Base-by-base conservation (phyloP, 345 rosid species). In the Gossypioides kirkii region DNA sequence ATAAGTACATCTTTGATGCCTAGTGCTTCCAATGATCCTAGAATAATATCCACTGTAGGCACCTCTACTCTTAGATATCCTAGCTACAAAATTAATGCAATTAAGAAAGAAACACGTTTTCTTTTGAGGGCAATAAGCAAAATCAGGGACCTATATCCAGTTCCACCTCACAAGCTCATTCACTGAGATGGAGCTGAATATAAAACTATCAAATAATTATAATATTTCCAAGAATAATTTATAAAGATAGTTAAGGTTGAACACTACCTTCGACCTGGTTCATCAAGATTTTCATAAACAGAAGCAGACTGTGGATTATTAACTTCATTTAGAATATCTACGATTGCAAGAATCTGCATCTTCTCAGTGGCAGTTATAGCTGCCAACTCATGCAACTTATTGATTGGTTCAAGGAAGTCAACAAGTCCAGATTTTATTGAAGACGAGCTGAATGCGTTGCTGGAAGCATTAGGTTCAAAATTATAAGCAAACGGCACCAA, bases 271-370 rank as follows among this genome's bases (percentile, higher is more conserved):
- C 80, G 85, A 72, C 97, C 98, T 70, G 90, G 81, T 74, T 84
- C 96, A 81, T 94, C 98, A 73, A 94, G 94, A 85, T 86, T 88
- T 80, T 85, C 82, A 78, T 91, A 91, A 76, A 82, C 87, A 74
- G 94, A 88, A 79, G 85, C 81, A 70, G 93, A 86, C 6, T 82
- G 86, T 72, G 82, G 82, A 81, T 86, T 78, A 77, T 83, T 84
- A 42, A 94, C 73, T 85, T 94, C 98, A 45, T 73, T 55, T 61
- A 94, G 89, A 78, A 94, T 88, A 84, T 90, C 92, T 50, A 84
- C 69, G 64, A 90, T 77, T 69, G 94, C 91, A 83, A 90, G 82
- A 73, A 88, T 81, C 85, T 94, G 90, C 54, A 75, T 78, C 87
- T 78, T 91, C 73, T 90, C 94, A 58, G 68, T 23, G 32, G 82